Evolutionary conservation across 768 basidiomycete genomes (phyloP), one percentile per base, ranked within the genome.

Genomic region (Agrocybe pediades): DNA sequence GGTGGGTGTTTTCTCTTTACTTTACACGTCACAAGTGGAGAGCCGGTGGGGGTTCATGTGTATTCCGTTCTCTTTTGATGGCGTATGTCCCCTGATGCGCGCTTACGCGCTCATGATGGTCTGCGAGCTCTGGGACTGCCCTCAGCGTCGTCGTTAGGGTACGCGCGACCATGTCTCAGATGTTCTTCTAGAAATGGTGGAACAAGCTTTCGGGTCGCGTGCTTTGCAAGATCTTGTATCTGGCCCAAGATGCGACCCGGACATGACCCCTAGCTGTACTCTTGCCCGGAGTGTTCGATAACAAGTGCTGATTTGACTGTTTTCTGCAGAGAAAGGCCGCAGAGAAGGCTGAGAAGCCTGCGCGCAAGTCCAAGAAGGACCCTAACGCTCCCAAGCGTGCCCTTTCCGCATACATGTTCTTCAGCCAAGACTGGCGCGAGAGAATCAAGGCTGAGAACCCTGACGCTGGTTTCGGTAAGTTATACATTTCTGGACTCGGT

Each of bases 401-500:
- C 0, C 81, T 97, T 42, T 97, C 95, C 25, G 94, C 96, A 36
- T 98, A 97, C 78, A 97, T 98, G 96, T 95, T 95, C 88, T 98
- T 98, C 82, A 87, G 85, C 63, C 91, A 95, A 71, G 95, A 94
- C 71, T 90, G 92, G 91, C 84, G 95, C 68, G 90, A 95, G 74
- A 84, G 90, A 68, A 91, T 98, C 82, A 96, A 95, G 86, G 67
- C 83, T 53, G 94, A 97, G 76, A 96, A 98, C 76, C 95, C 95
- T 45, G 92, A 95, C 54, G 94, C 92, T 24, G 81, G 88, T 51
- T 98, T 98, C 66, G 95, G 95, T 90, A 60, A 60, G 80, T 69
- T 17, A 21, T 49, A 25, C 42, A 62, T 26, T 20, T 8, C 39
- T 26, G 45, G n/a, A n/a, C 6, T 24, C 25, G 17, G 15, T 42